phyloP scores from a whole-genome alignment of 257 asterid genomes.

The Solanum corneliomulleri region DNA sequence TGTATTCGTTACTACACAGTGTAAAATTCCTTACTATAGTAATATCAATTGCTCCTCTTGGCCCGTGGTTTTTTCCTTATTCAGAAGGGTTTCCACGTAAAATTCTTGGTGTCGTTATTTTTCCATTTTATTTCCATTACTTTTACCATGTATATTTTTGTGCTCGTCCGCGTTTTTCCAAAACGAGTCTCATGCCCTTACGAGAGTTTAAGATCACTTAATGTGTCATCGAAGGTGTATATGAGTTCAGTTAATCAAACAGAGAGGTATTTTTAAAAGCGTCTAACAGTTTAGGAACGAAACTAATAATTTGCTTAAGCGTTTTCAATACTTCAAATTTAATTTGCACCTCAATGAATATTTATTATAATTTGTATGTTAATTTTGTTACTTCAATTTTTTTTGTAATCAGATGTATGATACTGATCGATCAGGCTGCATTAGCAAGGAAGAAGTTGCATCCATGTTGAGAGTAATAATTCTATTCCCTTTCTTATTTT shows the following conservation, averaged over 20 bases:
- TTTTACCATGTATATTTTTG: too few species aligned
- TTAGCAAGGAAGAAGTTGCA: slow-evolving; percentile 80
- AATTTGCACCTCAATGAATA: background rate
- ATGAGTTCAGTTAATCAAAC: too few species aligned
- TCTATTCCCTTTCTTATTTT: background rate
- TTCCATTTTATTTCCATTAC: too few species aligned
- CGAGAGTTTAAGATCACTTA: background rate
- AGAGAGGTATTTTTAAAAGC: background rate
- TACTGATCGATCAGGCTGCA: slow-evolving; percentile 75
- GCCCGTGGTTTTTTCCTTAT: too few species aligned
- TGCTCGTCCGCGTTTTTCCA: too few species aligned
- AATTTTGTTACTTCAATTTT: background rate
- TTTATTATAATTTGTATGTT: background rate
- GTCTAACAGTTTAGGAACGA: background rate
- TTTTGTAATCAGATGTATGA: slow-evolving; percentile 56
- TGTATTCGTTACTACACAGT: too few species aligned
- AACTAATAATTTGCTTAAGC: background rate
- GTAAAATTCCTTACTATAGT: too few species aligned
- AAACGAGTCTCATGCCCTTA: background rate
- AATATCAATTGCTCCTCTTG: too few species aligned
- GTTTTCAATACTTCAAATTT: too few species aligned
- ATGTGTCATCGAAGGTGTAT: background rate
- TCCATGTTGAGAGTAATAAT: slow-evolving; percentile 57
- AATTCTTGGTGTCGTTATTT: too few species aligned
- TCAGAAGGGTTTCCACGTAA: too few species aligned